Conservation (phyloP, 495 filamentous ascomycete genomes). For the Trichoderma erinaceum region DNA sequence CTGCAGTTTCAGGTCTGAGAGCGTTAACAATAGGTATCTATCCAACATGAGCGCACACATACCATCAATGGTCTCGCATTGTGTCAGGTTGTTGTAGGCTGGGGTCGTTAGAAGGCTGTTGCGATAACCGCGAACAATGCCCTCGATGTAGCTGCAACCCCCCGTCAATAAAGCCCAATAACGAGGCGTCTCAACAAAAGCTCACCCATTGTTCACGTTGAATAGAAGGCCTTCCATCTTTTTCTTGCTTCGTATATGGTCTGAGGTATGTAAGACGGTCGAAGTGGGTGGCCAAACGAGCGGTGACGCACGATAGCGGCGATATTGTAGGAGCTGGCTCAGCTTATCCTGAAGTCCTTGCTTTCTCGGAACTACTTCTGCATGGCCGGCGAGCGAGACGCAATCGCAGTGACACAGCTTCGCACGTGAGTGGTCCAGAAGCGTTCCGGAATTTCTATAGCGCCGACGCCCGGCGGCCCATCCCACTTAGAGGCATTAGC, state of each 20-base stretch:
- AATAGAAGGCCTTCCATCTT: conserved; percentile 93
- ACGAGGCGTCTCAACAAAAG: conserved; percentile 3
- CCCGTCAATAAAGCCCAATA: not conserved
- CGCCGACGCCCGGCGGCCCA: conserved; percentile 2
- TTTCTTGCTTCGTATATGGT: not conserved
- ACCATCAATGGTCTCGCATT: conserved; percentile 99
- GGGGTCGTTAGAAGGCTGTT: conserved; percentile 84
- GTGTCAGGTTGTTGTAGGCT: conserved; percentile 92
- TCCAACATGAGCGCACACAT: conserved; percentile 24
- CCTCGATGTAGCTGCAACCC: conserved; percentile 75
- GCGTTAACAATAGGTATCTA: conserved; percentile 14
- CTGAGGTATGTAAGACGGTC: not conserved
- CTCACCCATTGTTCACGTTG: conserved; percentile 90
- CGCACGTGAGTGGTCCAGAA: conserved; percentile 5
- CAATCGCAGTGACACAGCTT: conserved; percentile 11
- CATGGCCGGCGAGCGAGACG: conserved; percentile 5
- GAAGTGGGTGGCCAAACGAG: not conserved
- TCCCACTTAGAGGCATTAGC: not conserved
- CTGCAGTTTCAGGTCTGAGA: conserved; percentile 90
- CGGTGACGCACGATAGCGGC: not conserved
- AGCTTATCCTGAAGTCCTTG: not conserved
- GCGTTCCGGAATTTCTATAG: conserved; percentile 7
- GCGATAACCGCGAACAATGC: conserved; percentile 92
- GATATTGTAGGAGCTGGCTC: not conserved
- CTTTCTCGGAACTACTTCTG: conserved; percentile 16